Base-by-base conservation (phyloP, 1,284 basidiomycete species). In the Testicularia cyperi region DNA sequence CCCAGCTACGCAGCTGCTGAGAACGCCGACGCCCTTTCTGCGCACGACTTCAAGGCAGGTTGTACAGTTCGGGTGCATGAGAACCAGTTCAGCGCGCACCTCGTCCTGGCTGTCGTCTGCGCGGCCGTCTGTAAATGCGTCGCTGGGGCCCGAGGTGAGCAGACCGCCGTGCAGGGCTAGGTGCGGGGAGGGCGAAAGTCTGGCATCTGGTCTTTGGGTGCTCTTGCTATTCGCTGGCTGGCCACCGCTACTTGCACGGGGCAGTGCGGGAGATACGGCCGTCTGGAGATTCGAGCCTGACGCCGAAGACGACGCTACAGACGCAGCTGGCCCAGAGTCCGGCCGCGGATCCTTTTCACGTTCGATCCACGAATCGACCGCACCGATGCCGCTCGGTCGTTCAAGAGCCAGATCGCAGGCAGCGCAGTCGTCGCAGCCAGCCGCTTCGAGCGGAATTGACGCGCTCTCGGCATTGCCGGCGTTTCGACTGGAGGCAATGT, bases 321-420 rank as follows among this genome's bases (percentile, higher is more conserved):
- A n/a, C n/a, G n/a, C n/a, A n/a, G n/a, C n/a, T n/a, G n/a, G n/a
- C n/a, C n/a, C n/a, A n/a, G n/a, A n/a, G n/a, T n/a, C n/a, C n/a
- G n/a, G n/a, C n/a, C n/a, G n/a, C n/a, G n/a, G 9, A 4, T 27
- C 16, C 9, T 39, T 38, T 22, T 54, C 49, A 24, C 44, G 41
- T 16, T 61, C 58, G 44, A 62, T 55, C 58, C 58, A 65, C 23
- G 37, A 41, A 30, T 70, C 68, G 1, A 70, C 54, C 5, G 39
- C 40, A 9, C 51, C 46, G 25, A 70, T 70, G 6, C 68, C 68
- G 2, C 56, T 55, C 1, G 65, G 65, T 13, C 48, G 44, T 23
- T 61, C 48, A 14, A 68, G 51, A 4, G 46, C 49, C 18, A 70
- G 41, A 28, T 70, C 68, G 41, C 68, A 70, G 0, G 68, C 65